These are phyloP conservation scores for Betula pendula DNA, from an alignment of 306 rosid genomes.

Conservation along the genomic window DNA sequence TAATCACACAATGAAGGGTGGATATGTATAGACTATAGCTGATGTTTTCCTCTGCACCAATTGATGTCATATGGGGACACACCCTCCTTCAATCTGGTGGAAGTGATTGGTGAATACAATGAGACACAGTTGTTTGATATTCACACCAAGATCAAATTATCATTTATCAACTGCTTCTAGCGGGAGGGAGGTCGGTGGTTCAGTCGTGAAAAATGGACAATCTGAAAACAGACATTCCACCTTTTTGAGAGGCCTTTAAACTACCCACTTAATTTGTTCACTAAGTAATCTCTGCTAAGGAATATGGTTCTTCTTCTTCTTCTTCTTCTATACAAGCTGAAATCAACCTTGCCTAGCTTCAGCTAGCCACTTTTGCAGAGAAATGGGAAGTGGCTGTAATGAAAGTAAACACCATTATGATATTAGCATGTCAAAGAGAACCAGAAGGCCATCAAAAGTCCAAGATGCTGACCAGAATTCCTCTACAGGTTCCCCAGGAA, in stretches of 20 bases:
- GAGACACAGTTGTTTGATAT: too few species aligned
- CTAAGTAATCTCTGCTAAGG: constrained; percentile 42
- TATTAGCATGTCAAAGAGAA: constrained; percentile 81
- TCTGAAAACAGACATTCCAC: constrained; percentile 54
- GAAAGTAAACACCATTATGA: constrained; percentile 55
- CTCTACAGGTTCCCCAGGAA: constrained; percentile 1
- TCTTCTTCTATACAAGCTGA: not conserved
- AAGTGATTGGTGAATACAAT: not conserved
- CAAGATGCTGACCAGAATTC: constrained; percentile 30
- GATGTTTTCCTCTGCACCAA: not conserved
- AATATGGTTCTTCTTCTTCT: not conserved
- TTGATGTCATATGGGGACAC: not conserved
- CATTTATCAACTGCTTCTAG: not conserved
- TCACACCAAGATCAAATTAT: not conserved
- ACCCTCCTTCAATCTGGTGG: not conserved
- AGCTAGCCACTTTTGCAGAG: not conserved
- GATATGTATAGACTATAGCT: not conserved
- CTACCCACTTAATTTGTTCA: constrained; percentile 51
- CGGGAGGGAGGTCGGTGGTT: constrained; percentile 40
- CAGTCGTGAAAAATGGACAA: constrained; percentile 33
- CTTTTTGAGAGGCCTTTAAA: constrained; percentile 54
- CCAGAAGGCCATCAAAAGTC: constrained; percentile 50
- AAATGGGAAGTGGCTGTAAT: constrained; percentile 55
- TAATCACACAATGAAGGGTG: not conserved
- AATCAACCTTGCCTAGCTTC: not conserved